A percentile compares a stretch with the other conserved stretches of the same genome.
These are phyloP conservation scores for Dactylellina leptospora DNA, from an alignment of 2,329 filamentous ascomycete genomes.

Conservation along the genomic window DNA sequence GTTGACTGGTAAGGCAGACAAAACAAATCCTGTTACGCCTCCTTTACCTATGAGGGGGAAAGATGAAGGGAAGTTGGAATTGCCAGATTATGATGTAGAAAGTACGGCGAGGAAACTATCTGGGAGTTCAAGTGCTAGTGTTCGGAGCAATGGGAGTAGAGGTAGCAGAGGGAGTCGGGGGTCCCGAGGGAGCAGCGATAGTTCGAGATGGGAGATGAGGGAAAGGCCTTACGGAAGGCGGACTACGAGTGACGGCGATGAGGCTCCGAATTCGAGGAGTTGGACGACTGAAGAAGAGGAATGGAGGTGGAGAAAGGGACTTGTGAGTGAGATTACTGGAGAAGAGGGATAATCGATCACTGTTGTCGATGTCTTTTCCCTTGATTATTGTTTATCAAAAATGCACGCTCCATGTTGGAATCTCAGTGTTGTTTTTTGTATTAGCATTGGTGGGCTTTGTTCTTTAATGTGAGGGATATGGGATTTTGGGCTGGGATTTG, in stretches of 20 bases:
- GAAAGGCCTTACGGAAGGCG: conserved; percentile 19
- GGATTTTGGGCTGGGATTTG: conserved; percentile 1
- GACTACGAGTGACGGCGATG: background rate
- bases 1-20: conserved; percentile 26
- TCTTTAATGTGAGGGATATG: conserved; percentile 27
- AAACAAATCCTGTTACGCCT: conserved; percentile 11
- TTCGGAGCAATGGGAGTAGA: conserved; percentile 26
- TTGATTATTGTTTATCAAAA: too few relatives aligned
- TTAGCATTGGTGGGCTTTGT: conserved; percentile 37
- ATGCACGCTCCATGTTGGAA: too few relatives aligned
- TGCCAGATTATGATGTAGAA: conserved; percentile 55
- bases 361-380: background rate
- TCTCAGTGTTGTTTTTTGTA: conserved; percentile 33
- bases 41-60: background rate
- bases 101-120: conserved; percentile 44
- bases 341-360: conserved; percentile 33
- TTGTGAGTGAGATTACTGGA: conserved; percentile 48
- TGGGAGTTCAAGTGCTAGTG: conserved; percentile 25
- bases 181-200: conserved; percentile 23
- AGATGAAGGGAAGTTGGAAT: conserved; percentile 52
- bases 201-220: conserved; percentile 24
- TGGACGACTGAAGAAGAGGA: conserved; percentile 47
- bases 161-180: conserved; percentile 19
- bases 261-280: conserved; percentile 30
- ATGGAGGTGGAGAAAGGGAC: conserved; percentile 43